Evolutionary conservation across 2,329 filamentous ascomycete species (phyloP).

Genomic region (Curvularia verruculosa): DNA sequence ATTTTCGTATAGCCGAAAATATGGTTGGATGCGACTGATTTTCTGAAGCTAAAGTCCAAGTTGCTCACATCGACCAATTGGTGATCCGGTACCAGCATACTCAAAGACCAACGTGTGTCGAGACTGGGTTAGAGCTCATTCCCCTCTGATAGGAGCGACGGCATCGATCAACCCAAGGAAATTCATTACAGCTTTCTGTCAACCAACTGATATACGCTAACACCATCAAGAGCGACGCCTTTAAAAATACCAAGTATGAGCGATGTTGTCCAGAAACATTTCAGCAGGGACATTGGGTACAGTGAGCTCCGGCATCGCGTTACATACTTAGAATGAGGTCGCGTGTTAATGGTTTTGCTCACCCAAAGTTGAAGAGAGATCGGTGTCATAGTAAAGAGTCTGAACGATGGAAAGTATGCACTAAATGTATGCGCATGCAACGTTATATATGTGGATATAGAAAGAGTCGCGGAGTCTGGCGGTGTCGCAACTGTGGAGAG

Average conservation of each 20-base stretch:
- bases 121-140: background rate
- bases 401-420: background rate
- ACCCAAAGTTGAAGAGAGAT: background rate
- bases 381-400: background rate
- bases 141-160: background rate
- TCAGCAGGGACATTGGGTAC: background rate
- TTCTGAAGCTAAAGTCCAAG: background rate
- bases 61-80: background rate
- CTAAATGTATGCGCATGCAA: background rate
- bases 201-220: background rate
- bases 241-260: background rate
- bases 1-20: background rate
- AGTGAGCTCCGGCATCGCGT: background rate
- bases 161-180: background rate
- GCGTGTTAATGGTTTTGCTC: background rate
- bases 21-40: background rate
- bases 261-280: background rate
- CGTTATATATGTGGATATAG: background rate
- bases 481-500: too few species aligned
- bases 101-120: background rate
- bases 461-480: background rate
- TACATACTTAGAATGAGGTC: background rate
- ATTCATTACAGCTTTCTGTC: background rate
- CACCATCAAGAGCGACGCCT: background rate
- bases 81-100: background rate